Evolutionary conservation across 345 rosid genomes (phyloP).

Genomic region (sweet orange (Citrus sinensis)): DVS_A1.0 CM039161.1:4683001-4683500

Average conservation of each 20-base stretch:
- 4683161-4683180: background rate
- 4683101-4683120: background rate
- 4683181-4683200: background rate
- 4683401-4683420: background rate
- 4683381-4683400: too few species aligned
- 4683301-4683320: background rate
- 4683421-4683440: background rate
- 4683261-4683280: too few species aligned
- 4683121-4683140: background rate
- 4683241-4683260: too few species aligned
- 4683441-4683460: background rate
- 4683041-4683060: background rate
- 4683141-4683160: background rate
- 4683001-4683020: background rate
- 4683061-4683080: background rate
- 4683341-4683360: background rate
- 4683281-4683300: background rate
- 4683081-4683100: background rate
- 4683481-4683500: conserved; percentile 1
- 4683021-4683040: background rate
- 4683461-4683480: background rate
- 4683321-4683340: background rate
- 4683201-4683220: background rate
- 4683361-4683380: background rate
- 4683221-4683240: background rate